Percentiles rank a stretch among this genome's conserved stretches.
phyloP scores from a whole-genome alignment of 2,329 filamentous ascomycete species.

The Metarhizium sp. region DNA sequence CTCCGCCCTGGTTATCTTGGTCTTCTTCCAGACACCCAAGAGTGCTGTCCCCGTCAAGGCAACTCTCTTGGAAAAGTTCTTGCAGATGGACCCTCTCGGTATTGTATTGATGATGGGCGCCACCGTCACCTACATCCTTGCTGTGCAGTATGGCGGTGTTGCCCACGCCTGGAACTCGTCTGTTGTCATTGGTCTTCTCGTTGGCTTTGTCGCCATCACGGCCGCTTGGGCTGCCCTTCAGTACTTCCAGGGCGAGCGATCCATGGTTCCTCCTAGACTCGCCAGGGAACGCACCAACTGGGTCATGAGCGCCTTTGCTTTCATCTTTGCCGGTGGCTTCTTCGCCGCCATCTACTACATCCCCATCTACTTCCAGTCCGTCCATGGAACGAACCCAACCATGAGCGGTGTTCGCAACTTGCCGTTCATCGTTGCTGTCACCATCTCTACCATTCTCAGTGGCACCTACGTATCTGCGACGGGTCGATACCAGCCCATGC shows the following conservation, averaged over 20 bases:
- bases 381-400: slow-evolving; percentile 30
- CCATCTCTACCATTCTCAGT: slow-evolving; percentile 28
- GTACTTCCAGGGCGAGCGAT: slow-evolving; percentile 33
- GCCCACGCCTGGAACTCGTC: slow-evolving; percentile 32
- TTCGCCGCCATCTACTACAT: slow-evolving; percentile 37
- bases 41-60: slow-evolving; percentile 27
- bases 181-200: slow-evolving; percentile 31
- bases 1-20: slow-evolving; percentile 24
- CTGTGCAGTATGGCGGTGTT: slow-evolving; percentile 38
- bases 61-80: slow-evolving; percentile 31
- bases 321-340: slow-evolving; percentile 33
- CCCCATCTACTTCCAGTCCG: slow-evolving; percentile 36
- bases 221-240: slow-evolving; percentile 26
- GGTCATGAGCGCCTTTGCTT: slow-evolving; percentile 27
- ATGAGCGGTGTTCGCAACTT: slow-evolving; percentile 34
- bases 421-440: slow-evolving; percentile 34
- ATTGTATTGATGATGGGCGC: slow-evolving; percentile 33
- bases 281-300: slow-evolving; percentile 28
- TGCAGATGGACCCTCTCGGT: slow-evolving; percentile 39
- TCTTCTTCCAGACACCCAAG: slow-evolving; percentile 33
- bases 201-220: slow-evolving; percentile 27
- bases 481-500: slow-evolving; percentile 32
- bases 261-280: slow-evolving; percentile 31
- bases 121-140: slow-evolving; percentile 34
- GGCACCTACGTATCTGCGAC: slow-evolving; percentile 29